Evolutionary conservation across 73 alveolate genomes (phyloP).

Genomic region (Paramecium caudatum): DNA sequence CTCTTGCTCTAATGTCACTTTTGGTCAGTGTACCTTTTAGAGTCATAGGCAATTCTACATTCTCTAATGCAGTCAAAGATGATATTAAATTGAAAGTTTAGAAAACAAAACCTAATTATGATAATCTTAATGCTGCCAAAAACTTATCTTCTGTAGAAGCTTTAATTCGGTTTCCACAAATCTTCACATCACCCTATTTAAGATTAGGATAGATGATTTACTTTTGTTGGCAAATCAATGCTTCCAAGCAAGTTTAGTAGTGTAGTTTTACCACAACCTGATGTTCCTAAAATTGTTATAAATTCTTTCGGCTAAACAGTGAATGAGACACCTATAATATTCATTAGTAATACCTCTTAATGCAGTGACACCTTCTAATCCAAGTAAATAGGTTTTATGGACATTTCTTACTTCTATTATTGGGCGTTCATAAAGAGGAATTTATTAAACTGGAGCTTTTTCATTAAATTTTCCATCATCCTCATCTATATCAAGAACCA

Average conservation of each 20-base stretch:
- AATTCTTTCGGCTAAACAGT: slow-evolving; percentile 95
- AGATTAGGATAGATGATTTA: slow-evolving; percentile 7
- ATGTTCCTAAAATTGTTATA: slow-evolving; percentile 96
- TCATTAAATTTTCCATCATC: too few species aligned
- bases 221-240: slow-evolving; percentile 96
- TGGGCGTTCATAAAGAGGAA: too few species aligned
- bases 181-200: slow-evolving; percentile 91
- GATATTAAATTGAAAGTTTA: slow-evolving; percentile 95
- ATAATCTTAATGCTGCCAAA: slow-evolving; percentile 92
- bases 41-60: slow-evolving; percentile 98
- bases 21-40: slow-evolving; percentile 91
- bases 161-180: slow-evolving; percentile 91
- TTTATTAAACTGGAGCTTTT: too few species aligned
- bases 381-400: slow-evolving; percentile 96
- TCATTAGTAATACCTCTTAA: slow-evolving; percentile 83
- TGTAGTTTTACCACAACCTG: slow-evolving; percentile 99
- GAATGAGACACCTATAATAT: slow-evolving; percentile 84
- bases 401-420: slow-evolving; percentile 81
- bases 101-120: slow-evolving; percentile 96
- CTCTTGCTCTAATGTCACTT: slow-evolving; percentile 84
- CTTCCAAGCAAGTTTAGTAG: slow-evolving; percentile 97
- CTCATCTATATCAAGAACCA: too few species aligned
- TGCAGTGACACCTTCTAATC: slow-evolving; percentile 99
- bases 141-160: slow-evolving; percentile 92
- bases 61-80: slow-evolving; percentile 96